Conservation (phyloP, 2,329 filamentous ascomycete genomes). For the Huntiella savannae region DNA sequence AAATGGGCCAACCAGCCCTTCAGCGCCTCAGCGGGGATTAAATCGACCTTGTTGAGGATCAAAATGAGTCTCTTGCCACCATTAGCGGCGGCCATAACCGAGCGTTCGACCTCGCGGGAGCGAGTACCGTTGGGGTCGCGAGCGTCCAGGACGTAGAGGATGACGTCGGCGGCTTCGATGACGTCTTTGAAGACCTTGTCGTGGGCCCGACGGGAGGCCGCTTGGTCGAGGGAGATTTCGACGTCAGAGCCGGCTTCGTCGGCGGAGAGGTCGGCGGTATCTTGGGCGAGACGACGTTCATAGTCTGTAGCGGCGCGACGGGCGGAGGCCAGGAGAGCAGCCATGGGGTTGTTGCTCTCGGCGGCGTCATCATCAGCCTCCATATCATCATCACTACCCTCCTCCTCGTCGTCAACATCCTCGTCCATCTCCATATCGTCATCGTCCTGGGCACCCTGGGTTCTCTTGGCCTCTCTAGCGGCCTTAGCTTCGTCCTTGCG, state of each 20-base stretch:
- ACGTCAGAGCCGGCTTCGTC: conserved; percentile 36
- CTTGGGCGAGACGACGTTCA: conserved; percentile 43
- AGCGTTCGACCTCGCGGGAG: conserved; percentile 76
- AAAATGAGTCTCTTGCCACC: conserved; percentile 78
- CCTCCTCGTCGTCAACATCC: conserved; percentile 30
- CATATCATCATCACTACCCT: conserved; percentile 30
- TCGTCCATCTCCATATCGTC: conserved; percentile 30
- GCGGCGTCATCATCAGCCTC: conserved; percentile 39
- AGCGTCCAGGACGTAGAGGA: conserved; percentile 84
- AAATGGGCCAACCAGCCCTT: conserved; percentile 72
- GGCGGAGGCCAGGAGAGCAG: conserved; percentile 72
- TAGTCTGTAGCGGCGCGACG: conserved; percentile 59
- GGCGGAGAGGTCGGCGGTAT: conserved; percentile 35
- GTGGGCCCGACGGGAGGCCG: conserved; percentile 64
- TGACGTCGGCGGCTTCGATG: conserved; percentile 70
- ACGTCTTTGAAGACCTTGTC: conserved; percentile 95
- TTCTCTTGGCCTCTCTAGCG: conserved; percentile 41
- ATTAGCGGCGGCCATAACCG: conserved; percentile 71
- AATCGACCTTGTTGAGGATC: conserved; percentile 87
- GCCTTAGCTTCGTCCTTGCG: conserved; percentile 55
- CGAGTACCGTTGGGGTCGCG: conserved; percentile 80
- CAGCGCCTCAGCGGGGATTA: conserved; percentile 64
- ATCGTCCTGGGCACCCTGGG: conserved; percentile 27
- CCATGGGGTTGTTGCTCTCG: conserved; percentile 70
- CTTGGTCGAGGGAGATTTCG: conserved; percentile 31